Percentiles rank a stretch among this genome's conserved stretches.
These are phyloP conservation scores for Ustilago trichophora DNA, from an alignment of 1,284 basidiomycete genomes.

Conservation along the genomic window DNA sequence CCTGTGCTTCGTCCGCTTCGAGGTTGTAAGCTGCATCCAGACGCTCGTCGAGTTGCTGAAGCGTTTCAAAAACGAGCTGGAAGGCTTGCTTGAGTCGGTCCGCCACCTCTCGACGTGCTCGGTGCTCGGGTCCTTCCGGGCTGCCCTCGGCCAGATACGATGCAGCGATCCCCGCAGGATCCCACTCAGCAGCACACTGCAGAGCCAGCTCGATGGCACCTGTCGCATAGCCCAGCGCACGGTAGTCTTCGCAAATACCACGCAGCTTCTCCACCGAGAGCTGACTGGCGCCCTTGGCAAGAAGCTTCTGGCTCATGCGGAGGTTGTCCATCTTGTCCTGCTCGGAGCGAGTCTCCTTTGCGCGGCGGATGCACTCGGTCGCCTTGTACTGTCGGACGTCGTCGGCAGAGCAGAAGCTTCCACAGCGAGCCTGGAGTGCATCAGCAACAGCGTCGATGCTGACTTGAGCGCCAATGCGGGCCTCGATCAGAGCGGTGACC, in stretches of 20 bases:
- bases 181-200: conserved; percentile 81
- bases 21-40: conserved; percentile 48
- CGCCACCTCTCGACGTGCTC: conserved; percentile 71
- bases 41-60: conserved; percentile 79
- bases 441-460: conserved; percentile 96
- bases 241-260: conserved; percentile 86
- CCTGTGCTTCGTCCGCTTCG: conserved; percentile 48
- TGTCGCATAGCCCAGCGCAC: conserved; percentile 80
- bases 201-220: conserved; percentile 88
- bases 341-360: conserved; percentile 81
- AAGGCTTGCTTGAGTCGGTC: conserved; percentile 76
- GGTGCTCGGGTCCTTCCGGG: conserved; percentile 72
- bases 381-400: conserved; percentile 99
- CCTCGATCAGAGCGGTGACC: conserved; percentile 83
- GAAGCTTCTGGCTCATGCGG: conserved; percentile 71
- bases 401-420: conserved; percentile 95
- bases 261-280: conserved; percentile 84
- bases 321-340: conserved; percentile 34
- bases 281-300: conserved; percentile 84
- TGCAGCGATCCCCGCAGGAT: conserved; percentile 73
- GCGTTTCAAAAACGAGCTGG: conserved; percentile 71
- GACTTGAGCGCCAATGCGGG: conserved; percentile 94
- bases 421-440: conserved; percentile 90
- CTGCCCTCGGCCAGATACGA: conserved; percentile 72
- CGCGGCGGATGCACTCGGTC: conserved; percentile 89